phyloP scores from a whole-genome alignment of 73 alveolate species.

The Uronychia setigera region DNA sequence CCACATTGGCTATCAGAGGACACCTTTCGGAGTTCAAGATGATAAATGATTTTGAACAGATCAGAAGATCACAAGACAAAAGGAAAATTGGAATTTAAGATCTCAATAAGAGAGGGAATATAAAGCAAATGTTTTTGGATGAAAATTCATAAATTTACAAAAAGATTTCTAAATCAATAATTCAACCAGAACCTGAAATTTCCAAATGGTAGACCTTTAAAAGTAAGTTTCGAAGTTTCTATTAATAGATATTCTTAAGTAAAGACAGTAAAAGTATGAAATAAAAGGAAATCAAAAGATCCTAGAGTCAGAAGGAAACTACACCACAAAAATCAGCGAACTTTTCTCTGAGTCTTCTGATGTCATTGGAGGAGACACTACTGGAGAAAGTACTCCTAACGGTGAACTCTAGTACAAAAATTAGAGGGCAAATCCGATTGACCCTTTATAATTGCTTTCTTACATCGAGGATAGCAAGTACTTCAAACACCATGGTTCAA shows the following conservation, averaged over 20 bases:
- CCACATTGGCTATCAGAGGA: not conserved
- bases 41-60: not conserved
- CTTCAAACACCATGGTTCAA: no score
- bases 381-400: no score
- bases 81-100: not conserved
- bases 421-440: no score
- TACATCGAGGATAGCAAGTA: no score
- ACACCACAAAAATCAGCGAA: not conserved
- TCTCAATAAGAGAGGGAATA: not conserved
- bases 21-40: not conserved
- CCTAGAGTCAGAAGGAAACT: not conserved
- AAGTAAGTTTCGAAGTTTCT: not conserved
- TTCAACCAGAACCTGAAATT: no score
- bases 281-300: no score
- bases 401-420: no score
- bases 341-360: no score
- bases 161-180: no score
- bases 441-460: no score
- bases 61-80: not conserved
- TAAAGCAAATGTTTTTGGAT: not conserved
- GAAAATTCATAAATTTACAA: not conserved
- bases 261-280: no score
- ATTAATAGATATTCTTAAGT: not conserved
- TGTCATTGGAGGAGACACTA: no score
- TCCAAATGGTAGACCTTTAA: not conserved